These are phyloP conservation scores for Stephania cephalantha DNA, from an alignment of 164 flowering plant species.

Conservation along the genomic window DNA sequence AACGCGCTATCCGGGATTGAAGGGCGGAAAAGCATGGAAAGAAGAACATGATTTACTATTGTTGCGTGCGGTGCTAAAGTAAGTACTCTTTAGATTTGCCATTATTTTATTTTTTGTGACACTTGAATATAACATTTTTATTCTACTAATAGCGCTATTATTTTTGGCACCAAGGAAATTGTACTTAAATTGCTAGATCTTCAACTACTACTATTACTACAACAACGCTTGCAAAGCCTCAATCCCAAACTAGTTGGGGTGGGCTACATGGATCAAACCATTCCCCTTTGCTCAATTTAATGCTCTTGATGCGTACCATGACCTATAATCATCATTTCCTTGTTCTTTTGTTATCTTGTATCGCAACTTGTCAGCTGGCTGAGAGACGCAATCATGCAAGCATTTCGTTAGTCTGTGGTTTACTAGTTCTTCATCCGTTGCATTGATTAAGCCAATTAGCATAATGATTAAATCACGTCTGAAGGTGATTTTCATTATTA, in stretches of 20 bases:
- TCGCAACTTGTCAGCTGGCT: neutral
- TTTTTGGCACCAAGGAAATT: too few species aligned
- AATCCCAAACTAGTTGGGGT: too few species aligned
- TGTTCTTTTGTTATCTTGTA: neutral
- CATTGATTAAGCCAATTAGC: neutral
- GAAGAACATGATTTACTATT: slow-evolving; percentile 66
- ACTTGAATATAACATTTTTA: too few species aligned
- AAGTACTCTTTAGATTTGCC: slow-evolving; percentile 18
- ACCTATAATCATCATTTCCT: neutral
- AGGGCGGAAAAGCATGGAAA: slow-evolving; percentile 76
- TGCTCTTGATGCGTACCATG: too few species aligned
- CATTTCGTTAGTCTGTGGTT: neutral
- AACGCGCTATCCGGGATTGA: slow-evolving; percentile 57
- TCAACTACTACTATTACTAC: too few species aligned
- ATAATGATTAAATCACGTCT: neutral
- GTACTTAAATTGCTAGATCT: too few species aligned
- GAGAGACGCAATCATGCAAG: neutral
- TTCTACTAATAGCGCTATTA: too few species aligned
- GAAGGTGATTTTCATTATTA: neutral
- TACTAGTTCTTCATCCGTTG: too few species aligned
- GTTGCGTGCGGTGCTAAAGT: slow-evolving; percentile 78
- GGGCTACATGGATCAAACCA: too few species aligned
- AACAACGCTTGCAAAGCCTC: too few species aligned
- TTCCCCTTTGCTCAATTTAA: too few species aligned
- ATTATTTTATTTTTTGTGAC: too few species aligned